These are phyloP conservation scores for Alternaria alternata DNA, from an alignment of 2,329 filamentous ascomycete genomes.

Conservation along the genomic window DNA sequence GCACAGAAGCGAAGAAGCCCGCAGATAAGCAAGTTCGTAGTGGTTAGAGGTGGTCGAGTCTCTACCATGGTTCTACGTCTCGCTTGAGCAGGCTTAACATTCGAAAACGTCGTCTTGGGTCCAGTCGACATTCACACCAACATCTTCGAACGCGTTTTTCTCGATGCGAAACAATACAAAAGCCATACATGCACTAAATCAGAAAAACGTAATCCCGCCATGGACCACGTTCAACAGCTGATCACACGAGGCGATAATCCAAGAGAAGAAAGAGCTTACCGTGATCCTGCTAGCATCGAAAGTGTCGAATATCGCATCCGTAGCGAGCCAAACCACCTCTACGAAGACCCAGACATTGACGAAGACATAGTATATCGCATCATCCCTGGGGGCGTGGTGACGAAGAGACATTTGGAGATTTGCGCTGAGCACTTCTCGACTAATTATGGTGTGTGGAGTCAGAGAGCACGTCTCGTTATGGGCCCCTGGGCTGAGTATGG, in stretches of 20 bases:
- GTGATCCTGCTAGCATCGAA: not conserved
- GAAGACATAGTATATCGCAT: slow-evolving; percentile 13
- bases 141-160: not conserved
- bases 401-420: not conserved
- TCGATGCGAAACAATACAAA: not conserved
- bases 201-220: not conserved
- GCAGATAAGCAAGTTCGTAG: not conserved
- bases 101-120: not conserved
- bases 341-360: slow-evolving; percentile 10
- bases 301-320: slow-evolving; percentile 9
- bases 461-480: not conserved
- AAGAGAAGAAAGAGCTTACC: not conserved
- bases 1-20: not conserved
- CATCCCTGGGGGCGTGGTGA: slow-evolving; percentile 8
- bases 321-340: slow-evolving; percentile 3
- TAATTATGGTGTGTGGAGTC: slow-evolving; percentile 5
- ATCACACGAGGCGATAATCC: not conserved
- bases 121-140: not conserved
- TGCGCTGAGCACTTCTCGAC: slow-evolving; percentile 6
- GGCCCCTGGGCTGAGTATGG: not conserved
- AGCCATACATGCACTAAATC: not conserved
- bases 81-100: not conserved
- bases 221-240: not conserved
- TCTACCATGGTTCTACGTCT: slow-evolving; percentile 7
- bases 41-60: not conserved